A percentile compares a stretch with the other conserved stretches of the same genome.
phyloP scores from a whole-genome alignment of 352 stramenopile species.

The Phytopythium sindhum region DNA sequence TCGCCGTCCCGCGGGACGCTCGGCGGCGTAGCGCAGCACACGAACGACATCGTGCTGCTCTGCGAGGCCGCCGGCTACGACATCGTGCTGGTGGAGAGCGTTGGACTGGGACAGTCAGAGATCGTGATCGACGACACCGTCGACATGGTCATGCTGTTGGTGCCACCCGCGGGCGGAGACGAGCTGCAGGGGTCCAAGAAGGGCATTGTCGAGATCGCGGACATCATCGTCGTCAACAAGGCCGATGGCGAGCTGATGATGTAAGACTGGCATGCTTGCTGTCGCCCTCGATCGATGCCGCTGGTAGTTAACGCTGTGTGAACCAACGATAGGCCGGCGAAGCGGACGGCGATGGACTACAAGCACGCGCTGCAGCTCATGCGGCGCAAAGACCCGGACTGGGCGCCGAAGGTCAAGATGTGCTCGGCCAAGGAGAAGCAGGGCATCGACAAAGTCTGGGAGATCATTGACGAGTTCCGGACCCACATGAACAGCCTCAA shows the following conservation, averaged over 20 bases:
- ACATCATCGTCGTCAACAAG: conserved; percentile 98
- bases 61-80: conserved; percentile 93
- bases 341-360: conserved; percentile 70
- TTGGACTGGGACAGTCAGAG: conserved; percentile 97
- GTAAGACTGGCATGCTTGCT: conserved; percentile 9
- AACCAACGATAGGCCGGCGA: conserved; percentile 40
- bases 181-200: conserved; percentile 98
- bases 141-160: conserved; percentile 95
- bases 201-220: conserved; percentile 97
- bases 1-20: conserved; percentile 88
- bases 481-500: conserved; percentile 46
- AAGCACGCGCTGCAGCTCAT: conserved; percentile 83
- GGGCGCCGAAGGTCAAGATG: conserved; percentile 77
- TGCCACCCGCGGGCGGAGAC: conserved; percentile 94
- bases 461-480: conserved; percentile 58
- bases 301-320: not conserved
- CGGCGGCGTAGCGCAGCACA: conserved; percentile 71
- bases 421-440: conserved; percentile 63
- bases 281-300: not conserved
- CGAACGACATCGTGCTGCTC: conserved; percentile 92
- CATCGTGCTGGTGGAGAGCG: conserved; percentile 96
- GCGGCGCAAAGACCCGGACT: conserved; percentile 78
- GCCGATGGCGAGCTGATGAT: conserved; percentile 88
- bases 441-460: conserved; percentile 73
- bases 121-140: conserved; percentile 96